phyloP scores from a whole-genome alignment of 73 alveolate species.

The Paramecium biaurelia region DNA sequence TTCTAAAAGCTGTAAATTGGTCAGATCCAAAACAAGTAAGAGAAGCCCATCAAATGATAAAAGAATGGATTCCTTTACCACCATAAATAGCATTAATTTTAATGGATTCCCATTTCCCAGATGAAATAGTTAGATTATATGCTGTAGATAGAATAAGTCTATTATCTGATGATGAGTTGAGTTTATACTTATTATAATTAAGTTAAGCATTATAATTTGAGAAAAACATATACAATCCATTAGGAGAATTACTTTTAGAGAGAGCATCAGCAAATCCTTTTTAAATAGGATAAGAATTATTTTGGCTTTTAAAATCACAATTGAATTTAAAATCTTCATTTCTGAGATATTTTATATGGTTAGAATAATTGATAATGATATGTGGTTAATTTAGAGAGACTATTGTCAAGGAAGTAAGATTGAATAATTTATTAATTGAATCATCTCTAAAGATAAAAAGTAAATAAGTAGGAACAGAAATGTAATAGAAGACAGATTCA shows the following conservation, averaged over 20 bases:
- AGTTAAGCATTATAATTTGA: slow-evolving; percentile 91
- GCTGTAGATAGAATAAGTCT: slow-evolving; percentile 87
- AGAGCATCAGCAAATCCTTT: slow-evolving; percentile 86
- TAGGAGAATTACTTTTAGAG: slow-evolving; percentile 93
- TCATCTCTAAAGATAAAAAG: slow-evolving; percentile 8
- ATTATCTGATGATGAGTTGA: slow-evolving; percentile 91
- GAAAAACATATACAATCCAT: slow-evolving; percentile 87
- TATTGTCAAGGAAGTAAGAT: slow-evolving; percentile 66
- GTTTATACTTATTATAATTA: slow-evolving; percentile 88
- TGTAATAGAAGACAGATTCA: neutral
- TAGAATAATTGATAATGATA: slow-evolving; percentile 78
- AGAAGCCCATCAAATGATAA: slow-evolving; percentile 68
- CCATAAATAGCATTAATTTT: slow-evolving; percentile 88
- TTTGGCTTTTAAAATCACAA: slow-evolving; percentile 82
- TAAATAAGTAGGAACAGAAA: neutral
- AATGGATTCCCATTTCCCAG: slow-evolving; percentile 83
- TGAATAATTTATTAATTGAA: slow-evolving; percentile 60
- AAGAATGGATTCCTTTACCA: slow-evolving; percentile 80
- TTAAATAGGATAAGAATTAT: slow-evolving; percentile 93
- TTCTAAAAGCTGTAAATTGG: slow-evolving; percentile 68
- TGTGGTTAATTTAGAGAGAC: slow-evolving; percentile 82
- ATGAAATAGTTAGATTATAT: slow-evolving; percentile 80
- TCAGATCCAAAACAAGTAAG: slow-evolving; percentile 63
- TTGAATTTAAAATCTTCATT: slow-evolving; percentile 75
- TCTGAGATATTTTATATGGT: slow-evolving; percentile 75